phyloP scores from a whole-genome alignment of 1,139 yeast species.

The Eremothecium cymbalariae region DNA sequence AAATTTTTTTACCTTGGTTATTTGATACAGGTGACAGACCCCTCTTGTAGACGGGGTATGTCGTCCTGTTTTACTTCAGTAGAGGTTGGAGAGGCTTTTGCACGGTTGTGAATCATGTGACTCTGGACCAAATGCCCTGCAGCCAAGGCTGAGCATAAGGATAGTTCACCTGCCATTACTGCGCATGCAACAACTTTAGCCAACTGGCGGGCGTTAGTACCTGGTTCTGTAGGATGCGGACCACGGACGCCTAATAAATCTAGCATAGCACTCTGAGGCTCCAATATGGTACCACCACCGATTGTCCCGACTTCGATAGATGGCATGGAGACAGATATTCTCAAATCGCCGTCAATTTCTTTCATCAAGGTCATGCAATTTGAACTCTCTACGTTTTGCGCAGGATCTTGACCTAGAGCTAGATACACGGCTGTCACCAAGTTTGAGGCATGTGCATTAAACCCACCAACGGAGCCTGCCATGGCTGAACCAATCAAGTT shows the following conservation, averaged over 20 bases:
- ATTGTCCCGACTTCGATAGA: conserved; percentile 98
- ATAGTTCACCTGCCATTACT: conserved; percentile 92
- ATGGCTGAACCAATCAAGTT: conserved; percentile 93
- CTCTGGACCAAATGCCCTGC: conserved; percentile 98
- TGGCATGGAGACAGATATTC: conserved; percentile 95
- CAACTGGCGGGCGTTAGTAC: conserved; percentile 87
- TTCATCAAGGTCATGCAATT: conserved; percentile 95
- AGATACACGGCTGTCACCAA: conserved; percentile 86
- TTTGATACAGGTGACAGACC: conserved; percentile 63
- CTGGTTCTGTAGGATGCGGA: conserved; percentile 90
- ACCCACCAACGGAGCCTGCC: conserved; percentile 98
- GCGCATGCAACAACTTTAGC: conserved; percentile 94
- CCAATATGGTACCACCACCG: conserved; percentile 97
- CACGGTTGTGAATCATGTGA: conserved; percentile 94
- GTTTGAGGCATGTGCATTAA: conserved; percentile 97
- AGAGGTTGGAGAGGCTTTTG: conserved; percentile 24
- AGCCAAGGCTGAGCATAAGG: conserved; percentile 89
- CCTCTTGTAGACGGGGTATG: conserved; percentile 42
- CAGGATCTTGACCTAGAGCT: conserved; percentile 98
- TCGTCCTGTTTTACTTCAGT: neutral
- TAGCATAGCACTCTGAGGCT: conserved; percentile 94
- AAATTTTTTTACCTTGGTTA: conserved; percentile 27
- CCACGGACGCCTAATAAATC: conserved; percentile 93
- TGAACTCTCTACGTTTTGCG: conserved; percentile 94
- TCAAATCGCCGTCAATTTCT: conserved; percentile 72